Evolutionary conservation across 805 yeast genomes (phyloP).

Genomic region (Ogataea nitratoaversa): DNA sequence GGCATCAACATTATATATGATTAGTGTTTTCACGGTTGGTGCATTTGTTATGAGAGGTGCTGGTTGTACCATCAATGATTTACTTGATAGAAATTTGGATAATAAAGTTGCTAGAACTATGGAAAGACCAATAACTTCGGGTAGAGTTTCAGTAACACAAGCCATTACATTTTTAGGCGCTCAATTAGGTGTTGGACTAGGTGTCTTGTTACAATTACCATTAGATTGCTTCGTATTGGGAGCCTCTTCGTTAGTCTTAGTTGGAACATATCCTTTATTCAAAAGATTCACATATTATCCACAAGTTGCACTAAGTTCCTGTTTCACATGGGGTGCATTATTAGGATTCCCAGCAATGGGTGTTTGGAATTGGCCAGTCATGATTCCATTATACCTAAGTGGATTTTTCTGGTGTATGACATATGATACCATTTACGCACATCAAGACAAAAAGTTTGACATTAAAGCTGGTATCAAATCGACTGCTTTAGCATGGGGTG

Average conservation of each 20-base stretch:
- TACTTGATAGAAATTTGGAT: conserved; percentile 80
- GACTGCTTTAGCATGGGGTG: conserved; percentile 95
- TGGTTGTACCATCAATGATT: conserved; percentile 93
- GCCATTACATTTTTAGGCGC: conserved; percentile 70
- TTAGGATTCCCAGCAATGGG: conserved; percentile 97
- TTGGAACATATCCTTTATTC: conserved; percentile 86
- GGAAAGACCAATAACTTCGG: conserved; percentile 90
- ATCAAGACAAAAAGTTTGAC: conserved; percentile 91
- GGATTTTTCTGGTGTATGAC: conserved; percentile 91
- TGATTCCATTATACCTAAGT: conserved; percentile 72
- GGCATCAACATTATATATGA: conserved; percentile 52
- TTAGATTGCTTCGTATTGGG: conserved; percentile 78
- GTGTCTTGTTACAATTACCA: conserved; percentile 69
- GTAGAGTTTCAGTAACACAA: conserved; percentile 64
- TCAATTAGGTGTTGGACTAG: conserved; percentile 72
- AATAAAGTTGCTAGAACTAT: conserved; percentile 81
- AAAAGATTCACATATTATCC: conserved; percentile 96
- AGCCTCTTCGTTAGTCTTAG: conserved; percentile 72
- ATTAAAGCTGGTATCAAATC: conserved; percentile 88
- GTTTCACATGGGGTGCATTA: conserved; percentile 93
- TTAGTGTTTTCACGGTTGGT: conserved; percentile 76
- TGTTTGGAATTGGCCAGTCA: conserved; percentile 68
- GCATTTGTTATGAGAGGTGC: conserved; percentile 94
- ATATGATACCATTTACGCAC: conserved; percentile 96
- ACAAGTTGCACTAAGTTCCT: conserved; percentile 72